Base-by-base conservation (phyloP, 257 asterid species). In the Striga asiatica region DNA sequence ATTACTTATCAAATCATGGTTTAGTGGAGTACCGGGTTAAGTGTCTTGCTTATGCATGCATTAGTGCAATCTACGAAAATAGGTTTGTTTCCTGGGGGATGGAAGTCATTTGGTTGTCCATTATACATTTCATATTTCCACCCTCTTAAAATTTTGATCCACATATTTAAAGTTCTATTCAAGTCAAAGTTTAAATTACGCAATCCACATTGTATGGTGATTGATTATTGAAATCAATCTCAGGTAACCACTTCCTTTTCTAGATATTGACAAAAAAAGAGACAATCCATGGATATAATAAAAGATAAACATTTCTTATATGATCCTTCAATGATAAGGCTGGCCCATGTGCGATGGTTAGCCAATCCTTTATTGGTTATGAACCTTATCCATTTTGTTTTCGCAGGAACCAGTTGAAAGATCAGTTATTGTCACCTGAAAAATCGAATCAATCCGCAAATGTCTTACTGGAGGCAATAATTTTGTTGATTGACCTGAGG, bases 1-100 rank as follows among this genome's bases (percentile, higher is more conserved):
- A 77, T 59, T 79, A 82, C 70, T 71, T 70, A 37, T 74, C 84
- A 67, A 71, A 74, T 60, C 74, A 47, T 55, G 66, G 70, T 67
- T 58, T 84, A 66, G 98, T 88, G 73, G 82, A 79, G 46, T 78
- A 61, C 86, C 81, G 98, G 81, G 79, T 92, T 56, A 84, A 81
- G 79, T 68, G 65, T 62, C 71, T 88, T 64, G 68, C 80, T 31
- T 62, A 68, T 73, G 81, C 82, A 68, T 92, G 98, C 71, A 48
- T 84, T 66, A 71, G 64, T 65, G 94, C 94, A 2, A 56, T 92
- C 65, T 68, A 88, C 46, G 89, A 78, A 35, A 85, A 84, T 65
- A 92, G 98, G 98, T 91, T 32, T 51, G 78, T 54, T 62, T 39
- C 35, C 53, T 17, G 53, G 50, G 46, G 60, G 29, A 16, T 6